Base-by-base conservation (phyloP, 1,284 basidiomycete genomes). In the Pseudozyma sp. region DNA sequence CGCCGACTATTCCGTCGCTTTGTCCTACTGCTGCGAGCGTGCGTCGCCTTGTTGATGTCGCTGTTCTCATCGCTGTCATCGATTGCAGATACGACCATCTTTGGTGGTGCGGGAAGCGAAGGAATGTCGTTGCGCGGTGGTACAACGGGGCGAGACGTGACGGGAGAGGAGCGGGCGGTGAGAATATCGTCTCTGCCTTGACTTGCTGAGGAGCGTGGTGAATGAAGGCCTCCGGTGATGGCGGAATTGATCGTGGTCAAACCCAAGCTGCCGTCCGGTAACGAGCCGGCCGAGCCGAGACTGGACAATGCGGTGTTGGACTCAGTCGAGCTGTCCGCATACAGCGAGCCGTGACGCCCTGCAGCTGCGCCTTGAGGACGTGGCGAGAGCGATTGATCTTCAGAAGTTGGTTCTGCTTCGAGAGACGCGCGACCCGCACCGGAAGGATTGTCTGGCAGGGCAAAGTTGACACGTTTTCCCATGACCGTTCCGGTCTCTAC, bases 271-370 rank as follows among this genome's bases (percentile, higher is more conserved):
- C 73, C 73, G 17, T 54, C 61, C 7, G 67, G 68, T 8, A 75
- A 46, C 5, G 64, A 75, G 6, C 53, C 68, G 5, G 65, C 64
- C 4, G 73, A 75, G 0, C 68, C 68, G 2, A 75, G 56, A 46
- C 73, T 75, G 7, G 73, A 75, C 17, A 70, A 40, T 13, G 68
- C 60, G 4, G 59, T 62, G 42, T 75, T 75, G 40, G 73, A 71
- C 35, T 71, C 73, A 24, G 73, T 75, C 13, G 64, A 75, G 57
- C 73, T 75, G 19, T 71, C 73, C 2, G 73, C 64, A 30, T 75
- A 75, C 5, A 48, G 31, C 1, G 71, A 65, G 2, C 58, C 65
- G 16, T 63, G 52, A 33, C 40, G 62, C 11, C 34, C 39, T 0
- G 52, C 31, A 11, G 63, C 24, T 30, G 45, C 16, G 11, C 31